Conservation (phyloP, 192 early-diverging fungal species). For the Helicostylum pulchrum region DNA sequence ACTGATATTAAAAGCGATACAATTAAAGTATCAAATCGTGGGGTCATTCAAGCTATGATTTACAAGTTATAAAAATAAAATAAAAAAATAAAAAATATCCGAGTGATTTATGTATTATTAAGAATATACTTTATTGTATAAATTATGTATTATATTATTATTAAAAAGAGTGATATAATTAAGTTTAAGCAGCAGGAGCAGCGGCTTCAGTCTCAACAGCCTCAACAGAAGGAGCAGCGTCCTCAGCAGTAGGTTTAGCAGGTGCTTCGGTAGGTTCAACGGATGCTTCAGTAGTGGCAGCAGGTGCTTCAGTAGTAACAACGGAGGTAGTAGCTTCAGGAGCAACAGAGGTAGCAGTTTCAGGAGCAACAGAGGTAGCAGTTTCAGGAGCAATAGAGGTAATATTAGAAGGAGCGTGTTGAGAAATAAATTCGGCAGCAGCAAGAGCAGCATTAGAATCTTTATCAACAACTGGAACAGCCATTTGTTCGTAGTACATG, state of each 20-base stretch:
- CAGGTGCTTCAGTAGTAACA: neutral
- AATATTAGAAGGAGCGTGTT: neutral
- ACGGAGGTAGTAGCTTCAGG: neutral
- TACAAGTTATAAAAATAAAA: neutral
- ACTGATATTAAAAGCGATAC: neutral
- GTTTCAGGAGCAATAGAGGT: neutral
- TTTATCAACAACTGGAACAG: neutral
- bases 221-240: neutral
- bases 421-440: neutral
- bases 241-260: neutral
- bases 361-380: neutral
- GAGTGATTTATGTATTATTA: neutral
- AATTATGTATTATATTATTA: too few relatives aligned
- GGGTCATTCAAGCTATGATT: neutral
- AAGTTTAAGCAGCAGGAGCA: too few relatives aligned
- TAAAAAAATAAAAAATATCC: too few relatives aligned
- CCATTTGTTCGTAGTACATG: conserved; percentile 23
- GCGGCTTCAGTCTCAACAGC: too few relatives aligned
- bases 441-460: neutral
- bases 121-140: neutral
- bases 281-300: conserved; percentile 4
- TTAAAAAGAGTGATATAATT: too few relatives aligned
- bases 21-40: neutral
- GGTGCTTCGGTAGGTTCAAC: neutral
- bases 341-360: neutral